Evolutionary conservation across 192 early-diverging fungal genomes (phyloP), one percentile per base, ranked within the genome.

Genomic region (Entomortierella chlamydospora): DNA sequence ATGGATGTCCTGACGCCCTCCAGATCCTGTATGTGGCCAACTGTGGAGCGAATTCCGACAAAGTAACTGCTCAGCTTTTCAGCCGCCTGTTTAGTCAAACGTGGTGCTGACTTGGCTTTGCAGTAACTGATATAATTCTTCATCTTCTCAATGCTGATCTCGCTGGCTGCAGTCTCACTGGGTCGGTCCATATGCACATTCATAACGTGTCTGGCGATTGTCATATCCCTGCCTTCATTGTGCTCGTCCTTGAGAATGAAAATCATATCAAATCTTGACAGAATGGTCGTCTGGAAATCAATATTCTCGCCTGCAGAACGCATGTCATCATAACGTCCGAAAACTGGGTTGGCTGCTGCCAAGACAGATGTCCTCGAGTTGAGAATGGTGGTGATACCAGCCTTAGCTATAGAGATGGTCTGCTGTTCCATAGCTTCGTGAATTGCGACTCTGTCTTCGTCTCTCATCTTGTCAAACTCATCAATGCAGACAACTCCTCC

Each of bases 401-500:
- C 98, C 84, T 99, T 99, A 58, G 98, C 98, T 82, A 99, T 99
- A 17, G 95, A 97, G 64, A 99, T 99, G 6, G 98, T 99, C 83
- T 99, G 98, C 86, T 99, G 98, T 82, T 99, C 97, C 98, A 99
- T 99, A 39, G 98, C 98, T 86, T 99, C 98, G 85, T 99, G 98
- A 82, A 99, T 99, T 15, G 98, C 97, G 8, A 99, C 98, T 52
- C 97, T 91, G 83, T 99, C 98, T 84, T 99, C 97, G 51, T 99
- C 97, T 67, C 97, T 89, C 98, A 99, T 99, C 87, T 99, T 99
- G 84, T 99, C 98, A 82, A 99, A 99, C 87, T 99, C 98, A 86
- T 99, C 98, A 80, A 99, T 99, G 86, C 98, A 99, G 42, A 99
- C 97, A 51, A 99, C 97, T 77, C 97, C 98, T 54, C 97, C 96